These are phyloP conservation scores for Wallacemonas sp. DNA, from an alignment of 208 protist species.

Conservation along the genomic window DNA sequence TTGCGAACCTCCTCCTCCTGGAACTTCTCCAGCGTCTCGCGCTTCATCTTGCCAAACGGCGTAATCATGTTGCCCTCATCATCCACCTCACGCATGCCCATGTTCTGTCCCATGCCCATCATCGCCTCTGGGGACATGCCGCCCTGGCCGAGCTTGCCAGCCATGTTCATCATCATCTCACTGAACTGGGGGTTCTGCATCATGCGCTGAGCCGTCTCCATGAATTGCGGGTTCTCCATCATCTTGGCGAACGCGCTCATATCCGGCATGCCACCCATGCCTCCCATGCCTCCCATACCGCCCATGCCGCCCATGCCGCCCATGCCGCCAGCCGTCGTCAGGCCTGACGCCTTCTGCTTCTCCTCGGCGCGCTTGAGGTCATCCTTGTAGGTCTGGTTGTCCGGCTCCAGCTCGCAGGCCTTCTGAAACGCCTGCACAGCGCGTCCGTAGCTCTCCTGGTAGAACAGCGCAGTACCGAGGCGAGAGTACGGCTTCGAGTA, in stretches of 20 bases:
- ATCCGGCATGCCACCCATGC: conserved; percentile 64
- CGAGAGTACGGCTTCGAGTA: conserved; percentile 93
- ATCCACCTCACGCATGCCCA: conserved; percentile 43
- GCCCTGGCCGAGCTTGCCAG: conserved; percentile 56
- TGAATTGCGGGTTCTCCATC: conserved; percentile 93
- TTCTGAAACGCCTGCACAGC: conserved; percentile 89
- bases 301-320: conserved; percentile 38
- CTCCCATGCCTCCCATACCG: conserved; percentile 39
- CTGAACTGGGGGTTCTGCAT: conserved; percentile 93
- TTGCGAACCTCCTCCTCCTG: conserved; percentile 73
- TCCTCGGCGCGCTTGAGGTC: conserved; percentile 89
- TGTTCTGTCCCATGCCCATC: conserved; percentile 35
- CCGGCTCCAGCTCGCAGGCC: conserved; percentile 91
- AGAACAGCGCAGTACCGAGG: conserved; percentile 88
- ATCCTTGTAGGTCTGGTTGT: conserved; percentile 90
- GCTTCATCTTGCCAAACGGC: conserved; percentile 80
- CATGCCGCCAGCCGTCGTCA: conserved; percentile 29
- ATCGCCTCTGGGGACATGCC: conserved; percentile 47
- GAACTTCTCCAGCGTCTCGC: conserved; percentile 60
- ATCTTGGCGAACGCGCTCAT: conserved; percentile 77
- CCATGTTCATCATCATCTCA: conserved; percentile 82
- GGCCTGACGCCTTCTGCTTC: conserved; percentile 50
- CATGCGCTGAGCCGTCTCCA: conserved; percentile 84
- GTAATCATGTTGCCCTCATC: conserved; percentile 68
- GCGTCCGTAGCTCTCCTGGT: conserved; percentile 83